Evolutionary conservation across 495 filamentous ascomycete genomes (phyloP).

Genomic region (Pseudomonodictys pantanalensis): DNA sequence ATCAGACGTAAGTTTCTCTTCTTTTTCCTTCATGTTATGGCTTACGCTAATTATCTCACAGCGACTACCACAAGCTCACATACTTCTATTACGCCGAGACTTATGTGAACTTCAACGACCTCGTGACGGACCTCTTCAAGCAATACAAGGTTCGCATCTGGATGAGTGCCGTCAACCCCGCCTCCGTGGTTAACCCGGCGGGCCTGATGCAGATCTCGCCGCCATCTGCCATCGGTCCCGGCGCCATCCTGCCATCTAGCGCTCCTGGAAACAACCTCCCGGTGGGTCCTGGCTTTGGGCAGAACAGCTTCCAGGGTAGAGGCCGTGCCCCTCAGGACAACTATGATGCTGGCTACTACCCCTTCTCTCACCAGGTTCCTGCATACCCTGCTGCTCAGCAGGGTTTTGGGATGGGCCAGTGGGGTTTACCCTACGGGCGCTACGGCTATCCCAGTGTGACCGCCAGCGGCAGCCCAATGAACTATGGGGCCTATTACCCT

Average conservation of each 20-base stretch:
- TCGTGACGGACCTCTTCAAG: slow-evolving; percentile 97
- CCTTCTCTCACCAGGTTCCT: slow-evolving; percentile 20
- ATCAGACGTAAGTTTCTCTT: slow-evolving; percentile 75
- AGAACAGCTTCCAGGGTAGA: slow-evolving; percentile 37
- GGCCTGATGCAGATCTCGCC: slow-evolving; percentile 42
- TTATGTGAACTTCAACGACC: slow-evolving; percentile 97
- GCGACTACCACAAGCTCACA: slow-evolving; percentile 98
- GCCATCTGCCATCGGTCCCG: slow-evolving; percentile 67
- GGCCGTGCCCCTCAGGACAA: neutral
- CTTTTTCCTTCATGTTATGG: neutral
- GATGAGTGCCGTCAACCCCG: slow-evolving; percentile 99
- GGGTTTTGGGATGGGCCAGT: neutral
- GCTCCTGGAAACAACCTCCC: neutral
- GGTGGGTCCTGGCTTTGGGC: neutral
- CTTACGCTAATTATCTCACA: slow-evolving; percentile 41
- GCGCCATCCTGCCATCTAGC: slow-evolving; percentile 52
- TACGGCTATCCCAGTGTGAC: slow-evolving; percentile 13
- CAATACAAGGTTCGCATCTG: slow-evolving; percentile 98
- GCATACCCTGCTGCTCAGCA: neutral
- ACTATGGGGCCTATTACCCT: slow-evolving; percentile 18
- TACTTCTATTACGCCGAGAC: slow-evolving; percentile 98
- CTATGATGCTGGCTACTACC: slow-evolving; percentile 13
- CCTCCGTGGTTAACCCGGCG: slow-evolving; percentile 79
- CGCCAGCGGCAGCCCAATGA: slow-evolving; percentile 12
- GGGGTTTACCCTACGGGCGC: neutral